Percentiles rank a stretch among this genome's conserved stretches.
Conservation (phyloP, 192 early-diverging fungal genomes). For the Haplosporangium gracile region DNA sequence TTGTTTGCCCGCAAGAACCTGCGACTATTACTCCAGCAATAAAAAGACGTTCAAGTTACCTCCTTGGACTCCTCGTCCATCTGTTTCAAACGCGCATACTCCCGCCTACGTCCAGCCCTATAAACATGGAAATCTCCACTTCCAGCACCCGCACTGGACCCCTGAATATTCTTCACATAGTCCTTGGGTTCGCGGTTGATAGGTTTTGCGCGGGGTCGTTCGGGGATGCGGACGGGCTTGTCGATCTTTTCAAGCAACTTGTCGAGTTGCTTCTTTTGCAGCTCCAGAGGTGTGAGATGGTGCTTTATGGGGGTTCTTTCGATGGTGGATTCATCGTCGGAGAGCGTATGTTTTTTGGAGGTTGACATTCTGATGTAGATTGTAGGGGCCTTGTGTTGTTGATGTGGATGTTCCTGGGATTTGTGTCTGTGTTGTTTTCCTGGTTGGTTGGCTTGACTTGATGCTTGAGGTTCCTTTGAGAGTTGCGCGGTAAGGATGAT, state of each 20-base stretch:
- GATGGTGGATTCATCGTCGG: slow-evolving; percentile 25
- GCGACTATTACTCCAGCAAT: background rate
- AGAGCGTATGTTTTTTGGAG: slow-evolving; percentile 14
- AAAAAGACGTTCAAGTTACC: slow-evolving; percentile 56
- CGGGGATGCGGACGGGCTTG: slow-evolving; percentile 83
- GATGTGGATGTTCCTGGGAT: background rate
- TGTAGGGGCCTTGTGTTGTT: background rate
- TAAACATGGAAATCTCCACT: slow-evolving; percentile 98
- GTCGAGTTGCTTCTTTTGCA: slow-evolving; percentile 74
- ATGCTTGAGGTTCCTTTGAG: background rate
- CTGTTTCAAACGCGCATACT: slow-evolving; percentile 82
- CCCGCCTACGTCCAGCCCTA: slow-evolving; percentile 85
- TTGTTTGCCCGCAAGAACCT: background rate
- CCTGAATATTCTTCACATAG: slow-evolving; percentile 90
- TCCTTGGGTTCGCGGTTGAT: slow-evolving; percentile 77
- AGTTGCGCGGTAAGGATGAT: background rate
- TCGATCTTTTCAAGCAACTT: slow-evolving; percentile 84
- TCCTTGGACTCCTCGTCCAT: slow-evolving; percentile 82
- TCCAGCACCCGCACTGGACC: slow-evolving; percentile 95
- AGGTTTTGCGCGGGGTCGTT: slow-evolving; percentile 61
- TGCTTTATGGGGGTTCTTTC: slow-evolving; percentile 46
- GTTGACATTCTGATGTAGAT: background rate
- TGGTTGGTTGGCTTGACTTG: background rate
- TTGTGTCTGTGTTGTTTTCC: background rate
- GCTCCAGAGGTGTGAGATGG: slow-evolving; percentile 61